Base-by-base conservation (phyloP, 371 early-diverging fungal species). In the Rhizomucor miehei region DNA sequence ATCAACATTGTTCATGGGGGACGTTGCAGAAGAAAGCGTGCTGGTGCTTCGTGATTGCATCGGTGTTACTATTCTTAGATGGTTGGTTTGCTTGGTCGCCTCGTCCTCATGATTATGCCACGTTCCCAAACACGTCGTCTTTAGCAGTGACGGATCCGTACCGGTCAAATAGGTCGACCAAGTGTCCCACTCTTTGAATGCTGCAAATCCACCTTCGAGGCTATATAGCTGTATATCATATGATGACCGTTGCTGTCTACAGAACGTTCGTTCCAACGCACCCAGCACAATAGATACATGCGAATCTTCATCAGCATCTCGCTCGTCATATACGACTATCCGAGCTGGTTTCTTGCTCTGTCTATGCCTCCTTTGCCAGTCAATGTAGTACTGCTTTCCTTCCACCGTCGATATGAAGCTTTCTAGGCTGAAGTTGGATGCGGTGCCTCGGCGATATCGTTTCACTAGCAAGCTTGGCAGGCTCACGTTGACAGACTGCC, bases 371-470 rank as follows among this genome's bases (percentile, higher is more conserved):
- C 46, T 53, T n/a, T 50, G 45, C 71, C 71, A 71, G 4, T 54
- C 20, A 1, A 49, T 16, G 48, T 63, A 73, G 2, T 55, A 48
- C 4, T 81, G 73, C 19, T 65, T 74, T 12, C 79, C 81, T 54
- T 83, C 75, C 0, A 75, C 69, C 34, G 84, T 83, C 0, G 84
- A 80, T 37, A 85, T 83, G 46, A 85, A 85, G 23, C 76, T 80
- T 45, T 82, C 81, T 3, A 85, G 52, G n/a, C 73, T 78, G 46
- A 83, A 83, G 43, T 82, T 77, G 10, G 79, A 68, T 1, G 83
- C 66, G 12, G 73, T 75, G 6, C 86, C 84, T 52, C 82, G 63
- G 16, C 75, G 68, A 57, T 85, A 85, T 6, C 86, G 73, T 54
- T 82, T 81, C 52, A 82, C 67, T 6, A 85, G 47, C 38, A 85